A percentile compares a stretch with the other conserved stretches of the same genome.
Evolutionary conservation across 1,284 basidiomycete genomes (phyloP).

Genomic region (Microbotryum saponariae): DNA sequence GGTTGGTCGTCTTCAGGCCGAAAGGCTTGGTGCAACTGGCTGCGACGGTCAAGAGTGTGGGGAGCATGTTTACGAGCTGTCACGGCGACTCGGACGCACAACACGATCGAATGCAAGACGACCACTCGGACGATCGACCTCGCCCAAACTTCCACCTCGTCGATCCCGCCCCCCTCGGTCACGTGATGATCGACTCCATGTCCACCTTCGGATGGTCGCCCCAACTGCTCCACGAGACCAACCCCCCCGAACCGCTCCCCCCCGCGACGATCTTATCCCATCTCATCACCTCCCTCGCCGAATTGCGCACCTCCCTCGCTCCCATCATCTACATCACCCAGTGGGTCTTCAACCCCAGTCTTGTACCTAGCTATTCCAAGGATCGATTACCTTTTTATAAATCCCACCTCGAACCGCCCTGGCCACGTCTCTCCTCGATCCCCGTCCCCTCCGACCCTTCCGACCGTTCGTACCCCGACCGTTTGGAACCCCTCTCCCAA

Average conservation of each 20-base stretch:
- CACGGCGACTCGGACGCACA: conserved; percentile 48
- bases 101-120: conserved; percentile 44
- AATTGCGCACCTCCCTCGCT: conserved; percentile 49
- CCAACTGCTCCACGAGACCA: conserved; percentile 45
- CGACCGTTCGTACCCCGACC: conserved; percentile 15
- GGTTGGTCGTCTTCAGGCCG: conserved; percentile 60
- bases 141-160: not conserved
- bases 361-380: conserved; percentile 25
- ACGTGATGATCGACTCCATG: conserved; percentile 56
- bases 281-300: conserved; percentile 47
- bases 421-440: conserved; percentile 48
- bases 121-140: conserved; percentile 47
- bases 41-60: conserved; percentile 55
- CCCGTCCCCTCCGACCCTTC: conserved; percentile 40
- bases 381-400: conserved; percentile 25
- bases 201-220: conserved; percentile 70
- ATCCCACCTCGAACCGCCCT: conserved; percentile 47
- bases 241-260: conserved; percentile 44
- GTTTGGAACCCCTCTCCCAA: conserved; percentile 1
- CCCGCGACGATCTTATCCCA: conserved; percentile 43
- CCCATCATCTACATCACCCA: conserved; percentile 56
- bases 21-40: conserved; percentile 59
- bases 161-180: not conserved
- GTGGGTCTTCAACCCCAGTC: conserved; percentile 51
- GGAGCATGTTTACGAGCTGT: conserved; percentile 43